Conservation (phyloP, 2,329 filamentous ascomycete genomes). For the Penicillium psychrosexuale region DNA sequence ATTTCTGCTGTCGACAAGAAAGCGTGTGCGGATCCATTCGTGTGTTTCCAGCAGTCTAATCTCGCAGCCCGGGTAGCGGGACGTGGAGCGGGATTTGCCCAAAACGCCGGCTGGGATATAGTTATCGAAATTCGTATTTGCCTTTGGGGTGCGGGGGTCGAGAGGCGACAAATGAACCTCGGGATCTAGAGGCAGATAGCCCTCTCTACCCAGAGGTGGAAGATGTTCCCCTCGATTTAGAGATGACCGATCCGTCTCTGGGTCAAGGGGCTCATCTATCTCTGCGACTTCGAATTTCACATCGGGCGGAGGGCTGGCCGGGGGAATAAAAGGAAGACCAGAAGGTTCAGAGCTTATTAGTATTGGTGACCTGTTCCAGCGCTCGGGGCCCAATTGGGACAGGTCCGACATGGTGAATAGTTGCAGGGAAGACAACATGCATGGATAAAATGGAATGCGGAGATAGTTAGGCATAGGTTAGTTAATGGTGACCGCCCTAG, state of each 20-base stretch:
- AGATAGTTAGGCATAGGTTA: too few relatives aligned
- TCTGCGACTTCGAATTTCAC: background rate
- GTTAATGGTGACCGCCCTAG: constrained; percentile 1
- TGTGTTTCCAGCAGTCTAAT: constrained; percentile 30
- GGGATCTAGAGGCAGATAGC: too few relatives aligned
- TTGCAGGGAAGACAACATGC: background rate
- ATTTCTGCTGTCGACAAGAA: constrained; percentile 18
- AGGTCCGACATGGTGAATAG: background rate
- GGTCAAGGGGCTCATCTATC: background rate
- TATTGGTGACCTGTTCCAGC: background rate
- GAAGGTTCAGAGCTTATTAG: background rate
- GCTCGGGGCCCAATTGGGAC: too few relatives aligned
- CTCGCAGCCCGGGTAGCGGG: constrained; percentile 21
- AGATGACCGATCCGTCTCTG: background rate
- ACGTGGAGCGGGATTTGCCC: constrained; percentile 7
- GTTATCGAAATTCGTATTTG: background rate
- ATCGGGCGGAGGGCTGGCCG: background rate
- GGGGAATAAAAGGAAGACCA: background rate
- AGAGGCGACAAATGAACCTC: too few relatives aligned
- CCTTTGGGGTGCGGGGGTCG: background rate
- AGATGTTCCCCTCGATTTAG: too few relatives aligned
- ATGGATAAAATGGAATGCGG: background rate
- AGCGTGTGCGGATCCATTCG: constrained; percentile 36
- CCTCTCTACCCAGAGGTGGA: too few relatives aligned
- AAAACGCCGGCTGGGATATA: constrained; percentile 34